A percentile compares a stretch with the other conserved stretches of the same genome.
These are phyloP conservation scores for Nakaseomyces sp. DNA, from an alignment of 1,139 yeast species.

Conservation along the genomic window DNA sequence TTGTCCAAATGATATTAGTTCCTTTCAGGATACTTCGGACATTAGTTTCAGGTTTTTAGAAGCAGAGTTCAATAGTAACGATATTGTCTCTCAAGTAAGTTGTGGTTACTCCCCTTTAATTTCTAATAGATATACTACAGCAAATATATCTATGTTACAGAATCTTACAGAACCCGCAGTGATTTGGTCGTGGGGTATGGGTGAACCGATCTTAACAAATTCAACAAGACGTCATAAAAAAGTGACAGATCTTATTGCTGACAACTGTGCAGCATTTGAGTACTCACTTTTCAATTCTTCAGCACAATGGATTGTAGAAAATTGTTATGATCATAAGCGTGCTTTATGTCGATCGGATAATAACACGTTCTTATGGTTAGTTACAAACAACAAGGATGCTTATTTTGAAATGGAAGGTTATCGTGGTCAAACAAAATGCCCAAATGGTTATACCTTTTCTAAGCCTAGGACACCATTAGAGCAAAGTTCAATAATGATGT, in stretches of 20 bases:
- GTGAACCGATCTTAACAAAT: slow-evolving; percentile 39
- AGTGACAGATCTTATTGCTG: slow-evolving; percentile 34
- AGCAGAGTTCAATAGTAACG: slow-evolving; percentile 31
- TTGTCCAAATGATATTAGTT: slow-evolving; percentile 21
- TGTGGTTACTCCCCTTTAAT: slow-evolving; percentile 60
- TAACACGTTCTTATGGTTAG: slow-evolving; percentile 41
- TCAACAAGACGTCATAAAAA: slow-evolving; percentile 14
- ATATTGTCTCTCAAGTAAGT: slow-evolving; percentile 35
- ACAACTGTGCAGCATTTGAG: slow-evolving; percentile 49
- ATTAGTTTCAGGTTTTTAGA: slow-evolving; percentile 34
- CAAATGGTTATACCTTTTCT: slow-evolving; percentile 42
- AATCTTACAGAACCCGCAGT: slow-evolving; percentile 33
- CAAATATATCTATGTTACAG: slow-evolving; percentile 27
- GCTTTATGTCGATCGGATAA: slow-evolving; percentile 48
- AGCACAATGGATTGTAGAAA: slow-evolving; percentile 49
- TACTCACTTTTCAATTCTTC: slow-evolving; percentile 27
- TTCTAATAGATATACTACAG: slow-evolving; percentile 20
- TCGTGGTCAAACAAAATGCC: slow-evolving; percentile 41
- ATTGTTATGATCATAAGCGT: slow-evolving; percentile 50
- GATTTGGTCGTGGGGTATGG: slow-evolving; percentile 63
- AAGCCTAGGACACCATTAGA: slow-evolving; percentile 51
- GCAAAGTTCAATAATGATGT: slow-evolving; percentile 31
- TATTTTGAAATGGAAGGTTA: slow-evolving; percentile 39
- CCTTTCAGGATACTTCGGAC: slow-evolving; percentile 11
- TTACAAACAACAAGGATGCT: slow-evolving; percentile 32